Percentiles rank a stretch among this genome's conserved stretches.
Evolutionary conservation across 305 asterid genomes (phyloP).

Genomic region (Coffea humblotiana): DNA sequence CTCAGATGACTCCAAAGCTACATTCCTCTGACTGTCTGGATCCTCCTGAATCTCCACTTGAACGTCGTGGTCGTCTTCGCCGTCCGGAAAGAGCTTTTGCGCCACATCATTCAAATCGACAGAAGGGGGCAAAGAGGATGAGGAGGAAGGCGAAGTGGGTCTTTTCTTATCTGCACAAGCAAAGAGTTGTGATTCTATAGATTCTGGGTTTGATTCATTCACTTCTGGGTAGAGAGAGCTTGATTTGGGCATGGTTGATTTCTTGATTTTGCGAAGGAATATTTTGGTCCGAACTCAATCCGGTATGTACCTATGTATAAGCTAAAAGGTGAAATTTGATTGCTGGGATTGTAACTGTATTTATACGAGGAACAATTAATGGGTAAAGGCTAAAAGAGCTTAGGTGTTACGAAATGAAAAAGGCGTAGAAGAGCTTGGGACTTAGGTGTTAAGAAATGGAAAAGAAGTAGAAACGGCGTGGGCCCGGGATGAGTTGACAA

Average conservation of each 20-base stretch:
- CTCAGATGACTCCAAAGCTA: conserved; percentile 11
- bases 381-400: too few relatives aligned
- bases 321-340: too few relatives aligned
- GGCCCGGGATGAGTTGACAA: too few relatives aligned
- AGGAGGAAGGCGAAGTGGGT: conserved; percentile 27
- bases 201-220: conserved; percentile 54
- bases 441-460: too few relatives aligned
- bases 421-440: too few relatives aligned
- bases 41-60: conserved; percentile 13
- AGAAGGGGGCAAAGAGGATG: conserved; percentile 51
- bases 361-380: too few relatives aligned
- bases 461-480: too few relatives aligned
- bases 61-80: conserved; percentile 25
- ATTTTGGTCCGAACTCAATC: too few relatives aligned
- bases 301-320: too few relatives aligned
- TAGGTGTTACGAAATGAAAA: too few relatives aligned
- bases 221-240: conserved; percentile 60
- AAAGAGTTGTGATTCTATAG: conserved; percentile 30
- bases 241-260: not conserved
- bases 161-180: conserved; percentile 16
- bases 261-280: too few relatives aligned
- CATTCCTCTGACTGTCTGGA: conserved; percentile 2
- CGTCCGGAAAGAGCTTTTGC: conserved; percentile 55
- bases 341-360: too few relatives aligned
- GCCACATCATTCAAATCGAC: conserved; percentile 53